Evolutionary conservation across 345 rosid species (phyloP).

Genomic region (Mallotus nudiflorus): DNA sequence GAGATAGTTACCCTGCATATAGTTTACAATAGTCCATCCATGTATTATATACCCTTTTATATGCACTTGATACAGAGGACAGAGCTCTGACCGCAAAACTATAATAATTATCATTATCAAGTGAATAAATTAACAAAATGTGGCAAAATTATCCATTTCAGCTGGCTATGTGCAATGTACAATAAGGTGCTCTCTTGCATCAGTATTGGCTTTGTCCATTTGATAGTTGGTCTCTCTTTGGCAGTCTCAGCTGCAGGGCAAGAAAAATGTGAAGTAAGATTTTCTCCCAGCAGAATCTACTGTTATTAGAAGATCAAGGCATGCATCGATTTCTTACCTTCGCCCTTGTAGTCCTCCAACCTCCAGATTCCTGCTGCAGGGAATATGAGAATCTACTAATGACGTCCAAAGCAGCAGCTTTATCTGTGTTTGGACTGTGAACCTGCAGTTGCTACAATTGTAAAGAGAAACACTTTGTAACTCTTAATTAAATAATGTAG

Average conservation of each 20-base stretch:
- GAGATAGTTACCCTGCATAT: not conserved
- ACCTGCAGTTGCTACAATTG: conserved; percentile 37
- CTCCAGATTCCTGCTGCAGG: conserved; percentile 47
- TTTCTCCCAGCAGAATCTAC: not conserved
- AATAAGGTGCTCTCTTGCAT: not conserved
- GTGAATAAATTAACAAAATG: not conserved
- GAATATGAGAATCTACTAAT: conserved; percentile 61
- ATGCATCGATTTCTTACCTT: conserved; percentile 44
- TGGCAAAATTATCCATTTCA: not conserved
- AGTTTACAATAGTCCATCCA: not conserved
- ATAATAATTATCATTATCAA: not conserved
- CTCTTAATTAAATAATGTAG: not conserved
- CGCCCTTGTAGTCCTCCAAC: conserved; percentile 85
- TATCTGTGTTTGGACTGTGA: conserved; percentile 27
- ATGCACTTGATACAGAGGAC: not conserved
- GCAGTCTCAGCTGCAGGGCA: conserved; percentile 57
- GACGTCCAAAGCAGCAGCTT: conserved; percentile 40
- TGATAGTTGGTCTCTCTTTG: conserved; percentile 39
- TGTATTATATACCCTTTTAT: not conserved
- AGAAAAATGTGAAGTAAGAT: not conserved
- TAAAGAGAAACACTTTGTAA: not conserved
- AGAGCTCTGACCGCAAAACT: not conserved
- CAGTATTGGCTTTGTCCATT: conserved; percentile 4
- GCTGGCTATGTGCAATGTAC: not conserved
- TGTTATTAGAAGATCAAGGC: not conserved